phyloP scores from a whole-genome alignment of 1,284 basidiomycete genomes.

The Trametes sp. region DNA sequence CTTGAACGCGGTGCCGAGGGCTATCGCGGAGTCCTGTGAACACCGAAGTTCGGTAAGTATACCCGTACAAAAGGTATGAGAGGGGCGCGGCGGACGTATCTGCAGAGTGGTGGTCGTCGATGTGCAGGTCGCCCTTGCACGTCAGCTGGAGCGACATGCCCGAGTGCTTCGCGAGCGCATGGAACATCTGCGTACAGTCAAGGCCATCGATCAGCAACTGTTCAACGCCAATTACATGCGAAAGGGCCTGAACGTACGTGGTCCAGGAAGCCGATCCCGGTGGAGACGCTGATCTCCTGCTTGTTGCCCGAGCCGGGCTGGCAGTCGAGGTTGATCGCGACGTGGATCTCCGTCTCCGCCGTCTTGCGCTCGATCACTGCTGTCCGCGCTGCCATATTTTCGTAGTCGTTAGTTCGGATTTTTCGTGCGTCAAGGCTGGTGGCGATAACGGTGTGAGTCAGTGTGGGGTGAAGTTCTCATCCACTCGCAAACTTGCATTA shows the following conservation, averaged over 20 bases:
- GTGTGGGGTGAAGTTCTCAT: constrained; percentile 20
- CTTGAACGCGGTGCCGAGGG: constrained; percentile 95
- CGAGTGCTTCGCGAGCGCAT: constrained; percentile 93
- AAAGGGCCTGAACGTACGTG: constrained; percentile 70
- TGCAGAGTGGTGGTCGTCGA: constrained; percentile 99
- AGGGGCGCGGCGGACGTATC: constrained; percentile 66
- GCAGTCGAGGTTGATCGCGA: constrained; percentile 86
- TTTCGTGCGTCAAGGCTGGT: neutral
- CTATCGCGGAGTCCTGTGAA: constrained; percentile 91
- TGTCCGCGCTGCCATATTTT: constrained; percentile 57
- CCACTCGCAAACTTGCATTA: constrained; percentile 24
- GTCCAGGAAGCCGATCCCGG: constrained; percentile 98
- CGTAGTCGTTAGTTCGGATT: neutral
- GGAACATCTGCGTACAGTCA: constrained; percentile 82
- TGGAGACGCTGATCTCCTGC: constrained; percentile 89
- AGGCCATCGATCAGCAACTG: constrained; percentile 2
- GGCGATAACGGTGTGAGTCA: constrained; percentile 20
- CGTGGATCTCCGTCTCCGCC: constrained; percentile 91
- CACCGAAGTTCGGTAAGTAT: constrained; percentile 28
- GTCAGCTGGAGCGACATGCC: constrained; percentile 91
- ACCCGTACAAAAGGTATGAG: constrained; percentile 3
- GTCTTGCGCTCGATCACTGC: constrained; percentile 89
- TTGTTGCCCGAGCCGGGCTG: constrained; percentile 63
- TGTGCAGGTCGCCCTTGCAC: constrained; percentile 96
- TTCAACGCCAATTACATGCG: neutral